Conservation (phyloP, 2,329 filamentous ascomycete genomes). For the Pseudogymnoascus verrucosus region DNA sequence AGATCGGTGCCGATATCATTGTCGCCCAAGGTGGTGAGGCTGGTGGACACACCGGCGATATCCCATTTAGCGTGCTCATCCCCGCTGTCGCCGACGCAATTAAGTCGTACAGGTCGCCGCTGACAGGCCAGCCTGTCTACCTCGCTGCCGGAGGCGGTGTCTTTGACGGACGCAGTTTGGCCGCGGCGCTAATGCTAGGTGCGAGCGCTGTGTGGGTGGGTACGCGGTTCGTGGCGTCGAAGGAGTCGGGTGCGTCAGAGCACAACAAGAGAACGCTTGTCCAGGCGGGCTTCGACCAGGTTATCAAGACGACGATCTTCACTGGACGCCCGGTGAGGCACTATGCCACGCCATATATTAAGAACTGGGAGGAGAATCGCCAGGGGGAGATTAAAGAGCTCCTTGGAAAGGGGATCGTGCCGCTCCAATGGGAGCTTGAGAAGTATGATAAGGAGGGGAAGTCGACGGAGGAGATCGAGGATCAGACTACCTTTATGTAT, state of each 20-base stretch:
- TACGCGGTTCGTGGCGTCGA: constrained; percentile 86
- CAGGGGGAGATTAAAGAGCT: constrained; percentile 79
- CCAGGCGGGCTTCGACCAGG: constrained; percentile 85
- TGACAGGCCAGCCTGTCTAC: constrained; percentile 81
- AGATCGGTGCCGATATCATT: constrained; percentile 88
- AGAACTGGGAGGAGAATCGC: constrained; percentile 90
- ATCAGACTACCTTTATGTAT: constrained; percentile 6
- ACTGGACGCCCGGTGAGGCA: constrained; percentile 84
- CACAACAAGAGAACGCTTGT: constrained; percentile 80
- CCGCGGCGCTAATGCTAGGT: constrained; percentile 85
- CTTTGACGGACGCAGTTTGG: constrained; percentile 84
- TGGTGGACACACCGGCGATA: constrained; percentile 90
- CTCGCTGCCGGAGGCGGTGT: constrained; percentile 94
- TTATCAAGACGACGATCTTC: constrained; percentile 91
- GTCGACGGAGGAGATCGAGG: constrained; percentile 15
- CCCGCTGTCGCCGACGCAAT: constrained; percentile 80
- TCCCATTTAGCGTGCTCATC: constrained; percentile 86
- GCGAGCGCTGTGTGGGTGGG: constrained; percentile 93
- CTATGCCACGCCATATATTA: constrained; percentile 82
- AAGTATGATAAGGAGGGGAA: constrained; percentile 55
- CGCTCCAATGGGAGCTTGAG: constrained; percentile 85
- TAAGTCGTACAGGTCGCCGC: constrained; percentile 72
- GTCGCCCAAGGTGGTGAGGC: constrained; percentile 98
- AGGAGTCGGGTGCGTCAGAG: constrained; percentile 89
- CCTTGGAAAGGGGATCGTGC: constrained; percentile 74